phyloP scores from a whole-genome alignment of 768 basidiomycete species.

The Lyophyllum decastes region DNA sequence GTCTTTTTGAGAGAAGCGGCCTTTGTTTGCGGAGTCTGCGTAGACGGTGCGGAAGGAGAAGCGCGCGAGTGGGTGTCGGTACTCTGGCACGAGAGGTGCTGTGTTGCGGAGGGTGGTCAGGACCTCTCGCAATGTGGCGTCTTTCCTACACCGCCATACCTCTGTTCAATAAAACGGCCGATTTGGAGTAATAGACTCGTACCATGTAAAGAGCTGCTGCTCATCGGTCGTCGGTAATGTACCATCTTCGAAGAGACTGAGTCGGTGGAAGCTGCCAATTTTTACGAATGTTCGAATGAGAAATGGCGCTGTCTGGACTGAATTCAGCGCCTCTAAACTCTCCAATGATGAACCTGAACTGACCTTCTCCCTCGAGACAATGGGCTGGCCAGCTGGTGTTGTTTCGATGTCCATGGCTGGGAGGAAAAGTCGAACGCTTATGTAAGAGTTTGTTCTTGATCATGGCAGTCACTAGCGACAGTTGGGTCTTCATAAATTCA shows the following conservation, averaged over 20 bases:
- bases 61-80: conserved; percentile 79
- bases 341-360: not conserved
- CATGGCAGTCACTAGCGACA: too few species aligned
- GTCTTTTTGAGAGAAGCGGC: conserved; percentile 74
- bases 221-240: conserved; percentile 78
- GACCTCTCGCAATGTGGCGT: conserved; percentile 79
- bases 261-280: conserved; percentile 75
- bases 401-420: conserved; percentile 37
- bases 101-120: conserved; percentile 75
- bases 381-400: conserved; percentile 45
- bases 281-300: conserved; percentile 83
- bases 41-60: conserved; percentile 82
- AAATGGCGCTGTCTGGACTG: conserved; percentile 72
- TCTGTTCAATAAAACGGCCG: not conserved
- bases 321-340: conserved; percentile 1
- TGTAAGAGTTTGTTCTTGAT: too few species aligned
- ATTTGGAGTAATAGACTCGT: conserved; percentile 12
- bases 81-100: conserved; percentile 68
- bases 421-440: not conserved
- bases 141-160: conserved; percentile 54
- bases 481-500: too few species aligned
- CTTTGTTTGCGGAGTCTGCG: conserved; percentile 71
- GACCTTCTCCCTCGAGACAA: conserved; percentile 64
- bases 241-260: conserved; percentile 76
- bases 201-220: conserved; percentile 84